Conservation (phyloP, 2,329 filamentous ascomycete species). For the Fulvia fulva region DNA sequence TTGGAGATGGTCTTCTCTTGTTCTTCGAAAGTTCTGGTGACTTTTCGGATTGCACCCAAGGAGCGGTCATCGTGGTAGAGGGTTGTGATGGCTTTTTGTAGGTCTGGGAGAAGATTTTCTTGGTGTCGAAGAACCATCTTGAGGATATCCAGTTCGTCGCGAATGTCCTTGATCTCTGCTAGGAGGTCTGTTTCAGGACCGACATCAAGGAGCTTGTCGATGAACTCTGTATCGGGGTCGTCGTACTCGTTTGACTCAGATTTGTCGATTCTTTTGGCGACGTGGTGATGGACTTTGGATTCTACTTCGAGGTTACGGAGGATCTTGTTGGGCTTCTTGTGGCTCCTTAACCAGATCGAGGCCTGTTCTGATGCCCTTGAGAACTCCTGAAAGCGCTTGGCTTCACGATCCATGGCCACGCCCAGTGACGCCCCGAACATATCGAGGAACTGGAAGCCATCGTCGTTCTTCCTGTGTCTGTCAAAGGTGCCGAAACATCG, state of each 20-base stretch:
- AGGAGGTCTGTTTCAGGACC: slow-evolving; percentile 58
- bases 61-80: slow-evolving; percentile 35
- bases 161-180: slow-evolving; percentile 63
- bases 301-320: slow-evolving; percentile 16
- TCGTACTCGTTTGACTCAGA: background rate
- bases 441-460: slow-evolving; percentile 61
- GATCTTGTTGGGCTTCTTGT: slow-evolving; percentile 16
- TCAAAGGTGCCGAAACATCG: slow-evolving; percentile 47
- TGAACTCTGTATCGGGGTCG: slow-evolving; percentile 40
- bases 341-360: slow-evolving; percentile 33
- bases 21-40: slow-evolving; percentile 54
- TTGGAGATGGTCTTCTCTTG: slow-evolving; percentile 55
- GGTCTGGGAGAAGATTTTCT: slow-evolving; percentile 44
- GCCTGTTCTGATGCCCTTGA: slow-evolving; percentile 56
- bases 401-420: slow-evolving; percentile 37
- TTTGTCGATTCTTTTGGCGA: slow-evolving; percentile 42
- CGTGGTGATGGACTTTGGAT: slow-evolving; percentile 16
- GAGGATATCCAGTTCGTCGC: slow-evolving; percentile 64
- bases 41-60: slow-evolving; percentile 34
- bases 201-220: slow-evolving; percentile 58
- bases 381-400: slow-evolving; percentile 56
- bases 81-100: slow-evolving; percentile 43
- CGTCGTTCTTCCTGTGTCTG: slow-evolving; percentile 52
- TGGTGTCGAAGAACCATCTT: slow-evolving; percentile 51
- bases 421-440: slow-evolving; percentile 66